A percentile compares a stretch with the other conserved stretches of the same genome.
These are phyloP conservation scores for Diaporthe amygdali DNA, from an alignment of 2,329 filamentous ascomycete genomes.

Conservation along the genomic window DNA sequence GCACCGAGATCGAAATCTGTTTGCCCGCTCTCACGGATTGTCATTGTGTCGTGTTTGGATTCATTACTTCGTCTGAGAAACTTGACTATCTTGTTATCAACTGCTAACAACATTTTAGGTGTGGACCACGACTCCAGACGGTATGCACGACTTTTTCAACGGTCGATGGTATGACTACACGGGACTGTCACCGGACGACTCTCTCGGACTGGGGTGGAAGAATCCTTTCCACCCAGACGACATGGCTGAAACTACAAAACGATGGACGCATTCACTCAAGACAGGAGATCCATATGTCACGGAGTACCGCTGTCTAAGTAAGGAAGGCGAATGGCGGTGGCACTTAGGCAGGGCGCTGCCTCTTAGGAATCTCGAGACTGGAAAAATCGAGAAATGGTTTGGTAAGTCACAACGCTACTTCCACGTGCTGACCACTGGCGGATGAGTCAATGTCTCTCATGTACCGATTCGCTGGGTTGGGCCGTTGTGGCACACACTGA, in stretches of 20 bases:
- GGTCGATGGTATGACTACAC: conserved; percentile 83
- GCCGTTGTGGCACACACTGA: background rate
- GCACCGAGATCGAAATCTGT: background rate
- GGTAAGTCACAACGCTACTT: conserved; percentile 45
- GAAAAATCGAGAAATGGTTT: conserved; percentile 79
- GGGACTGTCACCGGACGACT: conserved; percentile 66
- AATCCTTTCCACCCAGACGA: conserved; percentile 75
- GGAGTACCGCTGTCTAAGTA: conserved; percentile 73
- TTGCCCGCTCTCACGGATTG: background rate
- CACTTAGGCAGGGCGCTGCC: conserved; percentile 77
- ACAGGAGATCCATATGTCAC: conserved; percentile 73
- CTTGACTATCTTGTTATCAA: background rate
- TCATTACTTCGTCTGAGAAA: background rate
- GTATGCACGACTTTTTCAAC: conserved; percentile 75
- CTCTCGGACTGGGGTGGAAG: conserved; percentile 67
- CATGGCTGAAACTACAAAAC: conserved; percentile 54
- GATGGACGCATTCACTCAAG: conserved; percentile 66
- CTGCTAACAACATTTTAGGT: conserved; percentile 37
- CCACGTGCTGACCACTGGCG: background rate
- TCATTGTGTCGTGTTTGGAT: too few species aligned
- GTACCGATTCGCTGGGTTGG: background rate
- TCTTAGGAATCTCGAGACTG: conserved; percentile 67
- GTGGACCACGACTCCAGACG: conserved; percentile 74
- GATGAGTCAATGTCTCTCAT: background rate
- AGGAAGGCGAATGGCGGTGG: conserved; percentile 77